phyloP scores from a whole-genome alignment of 345 rosid species.

The Excoecaria agallocha region DNA sequence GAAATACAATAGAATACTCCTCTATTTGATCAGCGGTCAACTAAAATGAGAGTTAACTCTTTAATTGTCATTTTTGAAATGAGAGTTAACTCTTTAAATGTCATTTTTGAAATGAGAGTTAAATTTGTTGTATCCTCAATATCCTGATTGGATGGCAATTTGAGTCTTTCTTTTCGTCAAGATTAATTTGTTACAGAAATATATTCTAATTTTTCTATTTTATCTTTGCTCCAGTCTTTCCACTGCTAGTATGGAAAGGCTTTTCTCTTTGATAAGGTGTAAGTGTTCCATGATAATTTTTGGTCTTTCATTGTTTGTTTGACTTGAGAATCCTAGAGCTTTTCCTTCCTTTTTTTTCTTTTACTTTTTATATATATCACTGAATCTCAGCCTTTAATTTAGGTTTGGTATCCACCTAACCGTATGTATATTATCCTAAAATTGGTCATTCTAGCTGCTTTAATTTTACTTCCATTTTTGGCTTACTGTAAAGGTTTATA shows the following conservation, averaged over 20 bases:
- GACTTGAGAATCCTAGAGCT: not conserved
- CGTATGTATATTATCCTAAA: not conserved
- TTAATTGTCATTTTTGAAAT: no score
- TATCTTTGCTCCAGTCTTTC: constrained; percentile 55
- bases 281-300: constrained; percentile 39
- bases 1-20: no score
- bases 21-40: no score
- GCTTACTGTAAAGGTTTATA: no score
- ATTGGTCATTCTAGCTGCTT: not conserved
- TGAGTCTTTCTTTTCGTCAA: no score
- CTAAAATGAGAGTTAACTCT: no score
- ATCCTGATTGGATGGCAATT: no score
- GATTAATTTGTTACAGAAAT: not conserved
- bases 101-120: no score
- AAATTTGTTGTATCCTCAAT: no score
- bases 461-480: no score
- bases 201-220: constrained; percentile 19
- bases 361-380: not conserved
- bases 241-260: constrained; percentile 74
- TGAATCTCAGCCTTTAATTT: not conserved
- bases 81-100: no score
- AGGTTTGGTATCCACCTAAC: not conserved
- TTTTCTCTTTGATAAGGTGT: constrained; percentile 72
- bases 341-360: not conserved
- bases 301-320: not conserved